Evolutionary conservation across 192 early-diverging fungal genomes (phyloP), one percentile per base, ranked within the genome.

Genomic region (Chytriomyces hyalinus): DNA sequence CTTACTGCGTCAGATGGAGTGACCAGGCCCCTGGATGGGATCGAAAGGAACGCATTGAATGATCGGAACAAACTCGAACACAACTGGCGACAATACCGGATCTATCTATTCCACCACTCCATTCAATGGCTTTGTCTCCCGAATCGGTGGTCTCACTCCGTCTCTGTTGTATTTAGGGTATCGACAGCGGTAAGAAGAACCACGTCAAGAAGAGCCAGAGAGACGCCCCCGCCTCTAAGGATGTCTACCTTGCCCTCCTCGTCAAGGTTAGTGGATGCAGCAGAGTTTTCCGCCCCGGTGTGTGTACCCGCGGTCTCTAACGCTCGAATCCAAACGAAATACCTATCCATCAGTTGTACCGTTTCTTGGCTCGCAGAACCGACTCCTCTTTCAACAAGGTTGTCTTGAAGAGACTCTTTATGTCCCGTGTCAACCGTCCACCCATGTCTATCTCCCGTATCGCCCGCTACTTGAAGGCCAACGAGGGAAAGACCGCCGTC

Each of bases 371-470:
- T 67, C 94, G 97, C 89, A 93, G 97, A 84, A 99, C 97, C 81
- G 89, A 97, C 88, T 90, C 95, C 84, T 87, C 89, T 86, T 99
- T 99, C 90, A 99, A 99, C 95, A 94, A 95, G 93, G 94, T 94
- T 73, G 92, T 99, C 75, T 89, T 98, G 83, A 96, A 96, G 92
- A 93, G 97, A 79, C 94, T 99, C 78, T 96, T 94, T 85, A 96
- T 97, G 96, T 97, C 96, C 79, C 93, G 95, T 76, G 86, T 95
- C 84, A 96, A 99, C 93, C 92, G 93, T 70, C 96, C 96, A 61
- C 95, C 97, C 49, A 84, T 99, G 73, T 94, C 95, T 60, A 81
- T 98, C 67, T 97, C 97, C 75, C 94, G 94, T 67, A 83, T 99
- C 75, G 85, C 86, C 62, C 80, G 87, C 51, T 91, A 93, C 91